Base-by-base conservation (phyloP, 345 rosid genomes). In the Aegle marmelos region DNA sequence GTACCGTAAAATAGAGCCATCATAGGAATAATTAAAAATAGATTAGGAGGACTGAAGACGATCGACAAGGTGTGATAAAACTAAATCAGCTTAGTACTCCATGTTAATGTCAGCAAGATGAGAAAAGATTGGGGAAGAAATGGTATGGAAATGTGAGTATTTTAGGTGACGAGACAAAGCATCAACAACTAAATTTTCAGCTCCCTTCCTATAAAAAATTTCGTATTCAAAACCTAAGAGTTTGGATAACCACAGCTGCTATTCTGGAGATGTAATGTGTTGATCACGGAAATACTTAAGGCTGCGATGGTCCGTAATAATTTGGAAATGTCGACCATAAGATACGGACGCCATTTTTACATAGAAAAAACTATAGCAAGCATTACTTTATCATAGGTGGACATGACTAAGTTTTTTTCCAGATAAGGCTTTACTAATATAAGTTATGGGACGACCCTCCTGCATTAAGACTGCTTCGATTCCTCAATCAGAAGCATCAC, bases 41-140 rank as follows among this genome's bases (percentile, higher is more conserved):
- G 7, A 21, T 19, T 54, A 0, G 0, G n/a, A 54, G 0, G 24
- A 54, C 9, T 19, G 2, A 16, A 54, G 9, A 1, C 0, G 8
- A 1, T 54, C 4, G 0, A 41, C 11, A 10, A 41, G 13, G 11
- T 2, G 16, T 41, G 50, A 11, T 5, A 41, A 6, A 41, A 16
- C 50, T 41, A 5, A 4, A 3, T 41, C 1, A 3, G 16, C 50
- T 10, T 41, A 1, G 4, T 11, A 11, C 16, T 10, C 16, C 0
- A 2, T 0, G 0, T 10, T 11, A 0, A 10, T 41, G 50, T 41
- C 1, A 6, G 0, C 7, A 54, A 54, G 58, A 54, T 54, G 6
- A 21, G 58, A 21, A 54, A 54, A 54, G 1, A 19, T 54, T 19
- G 3, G 9, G 8, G 58, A 54, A 16, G 58, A 54, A 16, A 54